Evolutionary conservation across 2,329 filamentous ascomycete genomes (phyloP).

Genomic region (Pseudopithomyces chartarum): DNA sequence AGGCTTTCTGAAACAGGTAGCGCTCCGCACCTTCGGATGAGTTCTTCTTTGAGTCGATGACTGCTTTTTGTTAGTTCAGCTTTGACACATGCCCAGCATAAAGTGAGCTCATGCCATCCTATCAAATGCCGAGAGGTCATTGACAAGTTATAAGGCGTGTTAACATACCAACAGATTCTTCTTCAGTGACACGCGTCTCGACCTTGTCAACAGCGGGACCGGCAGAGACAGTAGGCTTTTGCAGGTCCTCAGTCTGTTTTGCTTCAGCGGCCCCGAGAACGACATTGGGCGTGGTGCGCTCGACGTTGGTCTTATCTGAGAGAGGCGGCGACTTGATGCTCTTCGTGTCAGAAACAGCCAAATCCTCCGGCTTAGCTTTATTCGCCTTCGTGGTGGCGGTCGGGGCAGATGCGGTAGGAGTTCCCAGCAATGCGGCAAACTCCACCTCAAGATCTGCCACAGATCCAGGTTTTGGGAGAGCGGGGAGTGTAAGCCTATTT

Average conservation of each 20-base stretch:
- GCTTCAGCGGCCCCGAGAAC: background rate
- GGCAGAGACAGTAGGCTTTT: background rate
- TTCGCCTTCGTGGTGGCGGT: background rate
- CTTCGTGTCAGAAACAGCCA: background rate
- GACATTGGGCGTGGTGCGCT: background rate
- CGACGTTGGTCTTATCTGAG: background rate
- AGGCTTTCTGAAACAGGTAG: background rate
- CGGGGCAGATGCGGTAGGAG: background rate
- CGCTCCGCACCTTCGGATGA: background rate
- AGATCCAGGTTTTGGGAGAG: too few relatives aligned
- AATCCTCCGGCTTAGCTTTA: background rate
- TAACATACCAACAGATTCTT: background rate
- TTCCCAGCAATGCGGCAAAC: too few relatives aligned
- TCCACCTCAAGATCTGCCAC: background rate
- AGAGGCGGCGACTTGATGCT: background rate
- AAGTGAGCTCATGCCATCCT: background rate
- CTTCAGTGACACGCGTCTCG: background rate
- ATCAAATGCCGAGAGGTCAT: background rate
- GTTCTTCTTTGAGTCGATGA: conserved; percentile 7
- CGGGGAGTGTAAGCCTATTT: too few relatives aligned
- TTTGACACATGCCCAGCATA: background rate
- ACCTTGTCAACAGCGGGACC: background rate
- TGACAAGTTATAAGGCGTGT: background rate
- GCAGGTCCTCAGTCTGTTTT: background rate
- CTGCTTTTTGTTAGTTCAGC: background rate